A percentile compares a stretch with the other conserved stretches of the same genome.
phyloP scores from a whole-genome alignment of 2,329 filamentous ascomycete species.

The Scorias spongiosa region DNA sequence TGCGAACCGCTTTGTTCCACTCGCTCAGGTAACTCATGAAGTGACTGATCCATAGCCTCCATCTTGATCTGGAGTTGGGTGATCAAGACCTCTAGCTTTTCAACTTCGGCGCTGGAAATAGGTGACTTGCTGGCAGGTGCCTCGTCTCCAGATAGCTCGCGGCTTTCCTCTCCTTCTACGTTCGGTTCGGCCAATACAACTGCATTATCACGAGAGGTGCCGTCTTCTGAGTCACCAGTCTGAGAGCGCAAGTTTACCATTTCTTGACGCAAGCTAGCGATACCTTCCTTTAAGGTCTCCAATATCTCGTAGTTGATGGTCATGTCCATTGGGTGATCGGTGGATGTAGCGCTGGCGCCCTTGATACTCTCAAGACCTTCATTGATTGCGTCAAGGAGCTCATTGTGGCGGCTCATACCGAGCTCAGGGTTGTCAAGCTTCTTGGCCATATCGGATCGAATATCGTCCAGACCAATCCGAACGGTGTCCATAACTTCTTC shows the following conservation, averaged over 20 bases:
- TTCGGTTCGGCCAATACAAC: slow-evolving; percentile 39
- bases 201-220: slow-evolving; percentile 17
- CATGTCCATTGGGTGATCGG: slow-evolving; percentile 66
- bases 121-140: slow-evolving; percentile 29
- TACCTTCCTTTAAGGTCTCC: slow-evolving; percentile 69
- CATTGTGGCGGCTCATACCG: slow-evolving; percentile 35
- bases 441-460: slow-evolving; percentile 33
- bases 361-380: slow-evolving; percentile 62
- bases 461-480: slow-evolving; percentile 34
- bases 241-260: slow-evolving; percentile 52
- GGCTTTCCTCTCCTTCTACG: slow-evolving; percentile 27
- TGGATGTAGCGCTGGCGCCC: slow-evolving; percentile 48
- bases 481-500: slow-evolving; percentile 35
- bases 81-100: slow-evolving; percentile 72
- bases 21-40: slow-evolving; percentile 32
- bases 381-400: slow-evolving; percentile 46
- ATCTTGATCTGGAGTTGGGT: slow-evolving; percentile 72
- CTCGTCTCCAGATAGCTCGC: slow-evolving; percentile 12
- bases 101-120: slow-evolving; percentile 58
- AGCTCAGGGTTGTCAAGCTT: slow-evolving; percentile 40
- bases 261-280: slow-evolving; percentile 60
- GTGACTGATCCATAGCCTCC: slow-evolving; percentile 52
- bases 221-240: neutral
- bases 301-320: slow-evolving; percentile 81
- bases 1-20: slow-evolving; percentile 19